Evolutionary conservation across 1,139 yeast genomes (phyloP), one percentile per base, ranked within the genome.

Genomic region (Groenewaldozyma auringiensis): DNA sequence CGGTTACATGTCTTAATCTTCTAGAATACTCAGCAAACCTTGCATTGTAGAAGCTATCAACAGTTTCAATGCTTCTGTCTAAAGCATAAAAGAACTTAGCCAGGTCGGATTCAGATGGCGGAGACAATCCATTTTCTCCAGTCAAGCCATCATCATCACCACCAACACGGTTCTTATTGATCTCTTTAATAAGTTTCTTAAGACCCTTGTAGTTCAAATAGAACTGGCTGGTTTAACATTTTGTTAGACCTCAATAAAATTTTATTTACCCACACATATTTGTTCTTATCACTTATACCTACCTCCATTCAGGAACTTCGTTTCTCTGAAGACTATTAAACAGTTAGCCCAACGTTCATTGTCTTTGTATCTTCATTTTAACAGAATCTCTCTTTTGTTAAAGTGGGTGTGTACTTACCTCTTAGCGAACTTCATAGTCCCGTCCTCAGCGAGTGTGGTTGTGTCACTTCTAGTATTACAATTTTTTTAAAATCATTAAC

Each of bases 261-360:
- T 9, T n/a, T 27, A 27, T 11, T 9, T n/a, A 11, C 9, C 32
- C n/a, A 27, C 9, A 11, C n/a, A n/a, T n/a, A n/a, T 27, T 22
- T 41, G 29, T 16, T 39, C 14, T 8, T 11, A n/a, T 21, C 4
- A 2, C 16, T n/a, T 31, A 17, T 13, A 50, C 65, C 40, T 50
- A 63, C 63, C 69, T 72, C 96, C 97, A 89, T 67, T 88, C 96
- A 6, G 96, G 96, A 50, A 89, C 86, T 69, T 87, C 95, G 64
- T 89, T 95, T 47, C 85, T 71, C 35, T 81, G 66, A 55, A 86
- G 70, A 32, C 74, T 69, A 41, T 21, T 31, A 22, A n/a, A n/a
- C n/a, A n/a, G n/a, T n/a, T n/a, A n/a, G n/a, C n/a, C n/a, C n/a
- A n/a, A n/a, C n/a, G n/a, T n/a, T n/a, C n/a, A n/a, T n/a, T n/a